phyloP scores from a whole-genome alignment of 306 rosid genomes.

The Ziziphus jujuba region DNA sequence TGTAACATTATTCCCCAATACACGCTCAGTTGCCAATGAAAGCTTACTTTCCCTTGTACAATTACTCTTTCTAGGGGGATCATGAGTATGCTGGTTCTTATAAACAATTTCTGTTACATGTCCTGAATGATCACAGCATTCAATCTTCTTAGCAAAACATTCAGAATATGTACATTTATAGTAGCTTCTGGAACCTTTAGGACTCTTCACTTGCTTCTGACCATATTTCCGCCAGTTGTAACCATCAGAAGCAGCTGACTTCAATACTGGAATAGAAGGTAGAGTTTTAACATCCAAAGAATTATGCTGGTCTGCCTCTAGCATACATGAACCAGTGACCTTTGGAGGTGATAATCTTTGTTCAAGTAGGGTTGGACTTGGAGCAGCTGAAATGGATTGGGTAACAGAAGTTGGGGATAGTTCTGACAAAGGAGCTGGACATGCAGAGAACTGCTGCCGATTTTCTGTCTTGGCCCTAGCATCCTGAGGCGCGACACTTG shows the following conservation, averaged over 20 bases:
- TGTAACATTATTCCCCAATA: constrained; percentile 35
- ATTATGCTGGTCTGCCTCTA: constrained; percentile 34
- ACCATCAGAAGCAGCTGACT: constrained; percentile 79
- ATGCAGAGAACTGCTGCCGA: constrained; percentile 40
- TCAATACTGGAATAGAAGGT: constrained; percentile 47
- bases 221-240: constrained; percentile 99
- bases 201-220: constrained; percentile 98
- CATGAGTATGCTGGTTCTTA: constrained; percentile 80
- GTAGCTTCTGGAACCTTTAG: constrained; percentile 91
- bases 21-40: constrained; percentile 41
- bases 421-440: constrained; percentile 44
- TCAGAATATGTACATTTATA: constrained; percentile 76
- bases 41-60: constrained; percentile 50
- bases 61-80: constrained; percentile 63
- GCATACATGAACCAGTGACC: constrained; percentile 20
- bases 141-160: constrained; percentile 84
- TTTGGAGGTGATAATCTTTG: constrained; percentile 38
- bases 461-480: constrained; percentile 44
- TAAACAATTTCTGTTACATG: constrained; percentile 61
- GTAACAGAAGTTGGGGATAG: constrained; percentile 78
- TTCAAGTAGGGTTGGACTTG: constrained; percentile 44
- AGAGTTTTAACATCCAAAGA: constrained; percentile 43
- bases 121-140: constrained; percentile 71
- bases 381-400: constrained; percentile 58
- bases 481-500: constrained; percentile 33